Evolutionary conservation across 2,329 filamentous ascomycete genomes (phyloP).

Genomic region (Talaromyces sp.): DNA sequence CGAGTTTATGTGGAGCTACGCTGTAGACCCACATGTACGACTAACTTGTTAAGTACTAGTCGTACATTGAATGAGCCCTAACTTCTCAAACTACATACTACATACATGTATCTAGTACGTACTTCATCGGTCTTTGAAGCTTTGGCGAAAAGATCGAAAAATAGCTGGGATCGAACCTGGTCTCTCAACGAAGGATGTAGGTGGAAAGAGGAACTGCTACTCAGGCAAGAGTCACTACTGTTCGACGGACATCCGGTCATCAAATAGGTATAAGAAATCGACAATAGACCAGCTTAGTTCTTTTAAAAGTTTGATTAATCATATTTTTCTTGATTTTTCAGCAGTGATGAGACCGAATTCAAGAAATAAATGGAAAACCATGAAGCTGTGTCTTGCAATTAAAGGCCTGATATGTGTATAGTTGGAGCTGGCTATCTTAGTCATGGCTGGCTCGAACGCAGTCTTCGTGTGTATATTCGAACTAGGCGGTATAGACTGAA

Average conservation of each 20-base stretch:
- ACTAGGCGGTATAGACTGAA: neutral
- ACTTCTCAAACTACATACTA: neutral
- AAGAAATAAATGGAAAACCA: neutral
- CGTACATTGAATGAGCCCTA: neutral
- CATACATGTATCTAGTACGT: too few species aligned
- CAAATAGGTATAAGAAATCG: neutral
- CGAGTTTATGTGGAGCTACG: neutral
- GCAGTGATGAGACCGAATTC: neutral
- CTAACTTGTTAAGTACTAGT: neutral
- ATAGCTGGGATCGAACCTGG: neutral
- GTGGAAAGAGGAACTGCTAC: neutral
- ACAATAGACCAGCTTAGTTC: neutral
- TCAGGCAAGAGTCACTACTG: neutral
- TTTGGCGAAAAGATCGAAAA: neutral
- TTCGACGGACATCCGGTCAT: neutral
- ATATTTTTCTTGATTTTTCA: neutral
- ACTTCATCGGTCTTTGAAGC: neutral
- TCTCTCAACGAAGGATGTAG: neutral
- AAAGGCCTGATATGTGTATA: neutral
- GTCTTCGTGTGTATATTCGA: neutral
- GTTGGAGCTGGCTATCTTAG: neutral
- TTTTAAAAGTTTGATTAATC: neutral
- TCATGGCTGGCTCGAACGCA: neutral
- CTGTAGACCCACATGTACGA: neutral
- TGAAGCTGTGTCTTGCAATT: neutral